Evolutionary conservation across 2,329 filamentous ascomycete species (phyloP), one percentile per base, ranked within the genome.

Genomic region (Pestalotiopsis sp.): DNA sequence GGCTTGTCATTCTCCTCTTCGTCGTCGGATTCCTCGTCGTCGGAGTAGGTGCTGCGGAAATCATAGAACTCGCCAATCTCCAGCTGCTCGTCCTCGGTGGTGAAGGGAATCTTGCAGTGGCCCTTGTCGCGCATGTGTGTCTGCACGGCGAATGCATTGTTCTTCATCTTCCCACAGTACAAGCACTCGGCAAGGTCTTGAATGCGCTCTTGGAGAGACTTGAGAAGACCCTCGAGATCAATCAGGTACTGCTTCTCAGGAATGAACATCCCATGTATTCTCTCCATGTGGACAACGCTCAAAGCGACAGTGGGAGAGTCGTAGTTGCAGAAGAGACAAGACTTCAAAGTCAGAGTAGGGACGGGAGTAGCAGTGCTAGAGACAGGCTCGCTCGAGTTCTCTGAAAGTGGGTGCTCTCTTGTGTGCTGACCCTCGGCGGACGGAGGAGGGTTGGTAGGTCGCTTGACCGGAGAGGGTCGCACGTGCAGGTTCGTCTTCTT

Each of bases 121-220:
- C 94, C 92, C 78, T 94, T 95, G 79, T 99, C 96, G 59, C 94
- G 91, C 96, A 99, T 99, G 79, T 99, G 96, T 0, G 95, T 98
- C 78, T 98, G 95, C 31, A 95, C 90, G 20, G 93, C 95, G 68
- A 91, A 90, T 0, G 92, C 86, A 13, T 91, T 95, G 71, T 91
- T 89, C 78, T 96, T 93, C 58, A 91, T 81, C 80, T 96, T 97
- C 78, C 93, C 91, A 78, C 96, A 99, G 78, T 91, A 94, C 61
- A 99, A 81, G 79, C 96, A 99, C 79, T 97, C 91, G 77, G 94
- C 90, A 70, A 91, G 89, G 69, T 94, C 89, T 70, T 91, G 88
- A 56, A 99, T 91, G 73, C 94, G 97, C 72, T 91, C 86, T 76
- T 94, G 91, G 14, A 99, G 85, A 71, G 94, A 91, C 66, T 86